Base-by-base conservation (phyloP, 75 land plant genomes). In the Selaginella moellendorffii region DNA sequence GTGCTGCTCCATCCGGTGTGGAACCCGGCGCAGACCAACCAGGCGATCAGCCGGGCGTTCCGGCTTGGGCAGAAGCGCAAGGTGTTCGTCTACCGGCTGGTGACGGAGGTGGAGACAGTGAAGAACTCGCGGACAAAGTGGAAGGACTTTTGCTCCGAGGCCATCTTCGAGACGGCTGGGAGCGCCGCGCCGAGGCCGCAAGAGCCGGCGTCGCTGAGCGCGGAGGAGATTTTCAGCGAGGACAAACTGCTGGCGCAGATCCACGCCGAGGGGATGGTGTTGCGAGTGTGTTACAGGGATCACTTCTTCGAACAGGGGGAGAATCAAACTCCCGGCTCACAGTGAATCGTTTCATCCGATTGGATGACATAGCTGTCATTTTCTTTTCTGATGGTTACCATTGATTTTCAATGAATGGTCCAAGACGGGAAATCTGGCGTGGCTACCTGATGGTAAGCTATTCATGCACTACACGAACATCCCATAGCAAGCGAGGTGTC, bases 131-230 rank as follows among this genome's bases (percentile, higher is more conserved):
- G 63, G 31, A 84, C 82, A 29, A 73, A 71, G 18, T 53, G 63
- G 62, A 90, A 88, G 62, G 81, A 79, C 20, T 64, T 67, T 9
- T 27, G 79, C 2, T 88, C 96, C 2, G 56, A 77, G 51, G 28
- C 86, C 9, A 74, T 90, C 2, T 90, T 90, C 53, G 62, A 27
- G 10, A 18, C 51, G 51, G 25, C 59, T n/a, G 24, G 21, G 59
- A 21, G 59, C 8, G 59, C 5, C 19, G n/a, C 5, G 59, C 59
- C 51, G 14, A 46, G 51, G 51, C 5, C 46, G 46, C 14, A 36
- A 36, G 14, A 36, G 46, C 5, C 14, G 46, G 46, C 46, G 14
- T 5, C 14, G 46, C 10, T 36, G 46, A 5, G 46, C 14, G 46
- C 14, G 46, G 5, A 14, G 46, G 46, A 36, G 46, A 36, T 36